phyloP scores from a whole-genome alignment of 2,329 filamentous ascomycete genomes.

The Nannizziopsis arthrosporioides region DNA sequence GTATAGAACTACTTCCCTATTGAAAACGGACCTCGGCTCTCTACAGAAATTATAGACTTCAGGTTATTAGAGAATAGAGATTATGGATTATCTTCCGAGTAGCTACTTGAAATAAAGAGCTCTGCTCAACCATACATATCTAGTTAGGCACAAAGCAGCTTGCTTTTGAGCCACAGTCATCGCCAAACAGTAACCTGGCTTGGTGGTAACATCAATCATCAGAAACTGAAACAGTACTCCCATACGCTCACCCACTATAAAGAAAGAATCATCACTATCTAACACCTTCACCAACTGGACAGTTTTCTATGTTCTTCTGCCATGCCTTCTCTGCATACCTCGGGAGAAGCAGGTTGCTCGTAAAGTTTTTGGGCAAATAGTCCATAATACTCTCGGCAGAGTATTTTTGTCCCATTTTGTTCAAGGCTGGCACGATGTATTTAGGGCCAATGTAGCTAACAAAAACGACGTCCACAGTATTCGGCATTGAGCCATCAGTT shows the following conservation, averaged over 20 bases:
- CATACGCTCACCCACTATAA: no score
- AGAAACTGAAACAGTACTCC: no score
- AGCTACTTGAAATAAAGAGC: no score
- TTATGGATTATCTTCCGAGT: no score
- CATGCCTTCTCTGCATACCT: conserved; percentile 23
- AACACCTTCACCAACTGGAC: conserved; percentile 13
- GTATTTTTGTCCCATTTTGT: conserved; percentile 22
- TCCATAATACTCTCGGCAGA: conserved; percentile 21
- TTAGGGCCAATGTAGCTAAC: conserved; percentile 17
- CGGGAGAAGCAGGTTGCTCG: conserved; percentile 24
- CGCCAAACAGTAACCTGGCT: no score
- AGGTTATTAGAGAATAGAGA: no score
- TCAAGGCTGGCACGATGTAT: conserved; percentile 18
- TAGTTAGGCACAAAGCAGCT: not conserved
- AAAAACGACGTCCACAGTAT: conserved; percentile 20
- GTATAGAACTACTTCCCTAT: no score
- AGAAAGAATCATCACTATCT: not conserved
- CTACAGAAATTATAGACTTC: no score
- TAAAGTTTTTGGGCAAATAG: conserved; percentile 23
- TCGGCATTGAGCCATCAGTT: conserved; percentile 15
- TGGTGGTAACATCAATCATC: no score
- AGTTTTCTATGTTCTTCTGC: conserved; percentile 15
- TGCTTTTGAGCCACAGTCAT: not conserved
- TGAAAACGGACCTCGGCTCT: no score
- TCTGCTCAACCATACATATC: no score